A percentile compares a stretch with the other conserved stretches of the same genome.
Evolutionary conservation across 345 rosid species (phyloP).

Genomic region (Erodium maritimum): DNA sequence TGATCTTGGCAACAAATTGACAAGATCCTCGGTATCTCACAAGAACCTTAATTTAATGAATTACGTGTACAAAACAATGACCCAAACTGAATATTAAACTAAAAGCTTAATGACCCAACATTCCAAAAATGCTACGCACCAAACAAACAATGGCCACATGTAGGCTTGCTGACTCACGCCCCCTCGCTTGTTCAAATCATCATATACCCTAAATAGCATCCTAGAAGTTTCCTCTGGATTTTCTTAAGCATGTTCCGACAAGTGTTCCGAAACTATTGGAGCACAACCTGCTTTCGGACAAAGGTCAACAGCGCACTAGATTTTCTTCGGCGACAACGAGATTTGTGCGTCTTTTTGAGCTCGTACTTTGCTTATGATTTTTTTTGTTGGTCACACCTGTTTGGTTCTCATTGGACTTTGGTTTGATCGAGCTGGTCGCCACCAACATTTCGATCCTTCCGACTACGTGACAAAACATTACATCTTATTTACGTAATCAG

Average conservation of each 20-base stretch:
- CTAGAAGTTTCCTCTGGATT: slow-evolving; percentile 44
- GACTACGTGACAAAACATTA: too few species aligned
- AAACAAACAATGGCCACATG: slow-evolving; percentile 14
- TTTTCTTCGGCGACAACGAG: background rate
- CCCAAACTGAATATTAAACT: background rate
- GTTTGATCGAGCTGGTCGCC: too few species aligned
- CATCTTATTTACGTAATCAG: too few species aligned
- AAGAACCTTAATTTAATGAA: background rate
- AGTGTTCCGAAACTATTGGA: slow-evolving; percentile 17
- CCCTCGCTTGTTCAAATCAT: slow-evolving; percentile 17
- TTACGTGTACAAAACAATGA: background rate
- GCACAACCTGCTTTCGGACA: slow-evolving; percentile 22
- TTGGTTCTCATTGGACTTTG: slow-evolving; percentile 6
- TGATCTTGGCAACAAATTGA: background rate
- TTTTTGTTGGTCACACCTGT: slow-evolving; percentile 14
- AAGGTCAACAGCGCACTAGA: slow-evolving; percentile 31
- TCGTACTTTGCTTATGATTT: background rate
- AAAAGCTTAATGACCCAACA: background rate
- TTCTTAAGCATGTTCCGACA: slow-evolving; percentile 25
- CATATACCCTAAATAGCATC: slow-evolving; percentile 32
- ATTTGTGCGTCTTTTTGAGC: background rate
- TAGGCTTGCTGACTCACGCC: slow-evolving; percentile 22
- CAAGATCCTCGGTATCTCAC: background rate
- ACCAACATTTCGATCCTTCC: too few species aligned
- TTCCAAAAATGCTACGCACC: background rate